A percentile compares a stretch with the other conserved stretches of the same genome.
Evolutionary conservation across 495 filamentous ascomycete genomes (phyloP).

Genomic region (Penicillium crystallinum): DNA sequence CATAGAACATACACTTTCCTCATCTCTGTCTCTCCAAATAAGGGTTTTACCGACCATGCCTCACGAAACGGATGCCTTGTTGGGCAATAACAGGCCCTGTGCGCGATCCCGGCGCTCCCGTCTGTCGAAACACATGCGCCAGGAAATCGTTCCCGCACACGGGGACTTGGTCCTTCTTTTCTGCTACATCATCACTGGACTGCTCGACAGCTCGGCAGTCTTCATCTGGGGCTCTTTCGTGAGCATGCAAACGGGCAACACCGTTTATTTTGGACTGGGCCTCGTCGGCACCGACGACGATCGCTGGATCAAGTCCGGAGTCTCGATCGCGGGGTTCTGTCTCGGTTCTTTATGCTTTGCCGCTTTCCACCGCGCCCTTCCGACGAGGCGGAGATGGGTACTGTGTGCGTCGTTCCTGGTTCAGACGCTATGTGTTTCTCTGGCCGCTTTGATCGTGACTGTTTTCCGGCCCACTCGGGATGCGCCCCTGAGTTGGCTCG

Average conservation of each 20-base stretch:
- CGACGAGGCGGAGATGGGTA: slow-evolving; percentile 53
- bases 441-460: slow-evolving; percentile 57
- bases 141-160: slow-evolving; percentile 48
- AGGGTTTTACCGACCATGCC: slow-evolving; percentile 1
- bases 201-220: slow-evolving; percentile 67
- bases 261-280: slow-evolving; percentile 67
- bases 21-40: too few relatives aligned
- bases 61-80: slow-evolving; percentile 7
- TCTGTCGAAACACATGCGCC: slow-evolving; percentile 36
- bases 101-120: not conserved
- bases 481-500: slow-evolving; percentile 49
- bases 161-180: slow-evolving; percentile 58
- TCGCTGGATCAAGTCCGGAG: slow-evolving; percentile 59
- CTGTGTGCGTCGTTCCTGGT: slow-evolving; percentile 54
- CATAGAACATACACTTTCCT: not conserved
- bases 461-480: slow-evolving; percentile 27
- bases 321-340: slow-evolving; percentile 62
- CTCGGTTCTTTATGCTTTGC: slow-evolving; percentile 61
- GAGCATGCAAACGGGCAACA: slow-evolving; percentile 79
- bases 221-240: slow-evolving; percentile 73
- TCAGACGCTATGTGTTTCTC: slow-evolving; percentile 49
- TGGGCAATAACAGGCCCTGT: not conserved
- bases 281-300: slow-evolving; percentile 42
- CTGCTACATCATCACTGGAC: slow-evolving; percentile 68
- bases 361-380: slow-evolving; percentile 54